Conservation (phyloP, 176 grass and related monocot species). For the Elymus sibiricus region DNA sequence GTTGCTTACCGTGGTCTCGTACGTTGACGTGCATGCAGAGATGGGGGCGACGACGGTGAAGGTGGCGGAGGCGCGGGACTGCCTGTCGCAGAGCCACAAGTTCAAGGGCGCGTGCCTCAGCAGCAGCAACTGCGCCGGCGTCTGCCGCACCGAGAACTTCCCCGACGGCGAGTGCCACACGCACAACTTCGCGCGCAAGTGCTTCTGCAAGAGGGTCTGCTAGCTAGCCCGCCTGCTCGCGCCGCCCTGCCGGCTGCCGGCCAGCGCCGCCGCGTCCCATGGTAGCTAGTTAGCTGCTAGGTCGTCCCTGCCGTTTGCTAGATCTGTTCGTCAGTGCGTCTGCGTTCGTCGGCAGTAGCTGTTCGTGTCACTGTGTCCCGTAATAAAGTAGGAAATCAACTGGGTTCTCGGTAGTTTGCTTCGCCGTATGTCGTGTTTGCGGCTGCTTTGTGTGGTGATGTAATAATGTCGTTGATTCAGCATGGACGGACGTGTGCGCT, state of each 20-base stretch:
- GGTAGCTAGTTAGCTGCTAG: too few relatives aligned
- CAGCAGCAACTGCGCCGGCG: conserved; percentile 50
- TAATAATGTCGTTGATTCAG: too few relatives aligned
- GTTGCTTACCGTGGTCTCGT: too few relatives aligned
- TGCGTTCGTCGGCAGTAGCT: too few relatives aligned
- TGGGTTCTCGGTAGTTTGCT: too few relatives aligned
- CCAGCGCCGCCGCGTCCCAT: neutral
- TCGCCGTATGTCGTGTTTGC: too few relatives aligned
- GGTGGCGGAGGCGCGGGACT: conserved; percentile 63
- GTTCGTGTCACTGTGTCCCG: too few relatives aligned
- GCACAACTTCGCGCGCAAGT: conserved; percentile 39
- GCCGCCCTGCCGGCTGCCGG: too few relatives aligned
- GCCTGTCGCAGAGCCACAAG: conserved; percentile 68
- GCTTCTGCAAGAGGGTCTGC: conserved; percentile 65
- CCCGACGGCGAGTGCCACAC: conserved; percentile 49
- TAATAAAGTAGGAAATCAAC: too few relatives aligned
- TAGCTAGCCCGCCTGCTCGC: neutral
- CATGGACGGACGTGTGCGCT: too few relatives aligned
- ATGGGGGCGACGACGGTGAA: conserved; percentile 29
- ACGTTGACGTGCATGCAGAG: conserved; percentile 24
- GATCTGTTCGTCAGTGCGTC: too few relatives aligned
- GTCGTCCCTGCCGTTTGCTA: neutral
- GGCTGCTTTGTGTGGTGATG: too few relatives aligned
- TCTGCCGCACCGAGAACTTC: conserved; percentile 68
- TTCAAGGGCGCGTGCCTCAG: conserved; percentile 63